Evolutionary conservation across 2,329 filamentous ascomycete genomes (phyloP).

Genomic region (Pyricularia grisea): DNA sequence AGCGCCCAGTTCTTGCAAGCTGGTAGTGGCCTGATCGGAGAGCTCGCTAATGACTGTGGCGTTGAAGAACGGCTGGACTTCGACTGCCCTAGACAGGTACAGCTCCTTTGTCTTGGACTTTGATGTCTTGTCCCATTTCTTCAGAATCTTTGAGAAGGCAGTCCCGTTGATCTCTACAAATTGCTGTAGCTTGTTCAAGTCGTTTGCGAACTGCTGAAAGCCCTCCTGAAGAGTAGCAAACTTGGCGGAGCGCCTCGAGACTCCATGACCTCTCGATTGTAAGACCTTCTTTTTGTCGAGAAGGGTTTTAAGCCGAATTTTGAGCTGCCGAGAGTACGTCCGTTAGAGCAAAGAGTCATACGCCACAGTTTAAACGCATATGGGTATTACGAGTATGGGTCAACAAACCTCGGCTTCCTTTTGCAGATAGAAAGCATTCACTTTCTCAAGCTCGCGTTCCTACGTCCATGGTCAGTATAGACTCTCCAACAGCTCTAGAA

Average conservation of each 20-base stretch:
- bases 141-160: conserved; percentile 95
- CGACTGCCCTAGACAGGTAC: conserved; percentile 89
- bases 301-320: conserved; percentile 82
- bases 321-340: conserved; percentile 51
- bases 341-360: conserved; percentile 7
- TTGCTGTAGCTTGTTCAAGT: conserved; percentile 95
- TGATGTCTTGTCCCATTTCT: conserved; percentile 99
- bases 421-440: conserved; percentile 95
- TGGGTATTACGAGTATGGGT: neutral
- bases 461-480: conserved; percentile 28
- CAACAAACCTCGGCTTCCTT: conserved; percentile 86
- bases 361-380: neutral
- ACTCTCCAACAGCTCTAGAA: conserved; percentile 7
- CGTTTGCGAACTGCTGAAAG: conserved; percentile 93
- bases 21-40: conserved; percentile 95
- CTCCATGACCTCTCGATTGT: conserved; percentile 65
- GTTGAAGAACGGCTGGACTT: conserved; percentile 98
- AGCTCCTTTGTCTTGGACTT: conserved; percentile 98
- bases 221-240: conserved; percentile 94
- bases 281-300: conserved; percentile 92
- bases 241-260: conserved; percentile 81
- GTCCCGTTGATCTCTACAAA: conserved; percentile 98
- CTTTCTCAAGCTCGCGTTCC: conserved; percentile 97
- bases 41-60: conserved; percentile 92
- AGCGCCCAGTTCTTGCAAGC: conserved; percentile 83